Evolutionary conservation across 805 yeast genomes (phyloP).

Genomic region (Vanderwaltozyma tropicalis): DNA sequence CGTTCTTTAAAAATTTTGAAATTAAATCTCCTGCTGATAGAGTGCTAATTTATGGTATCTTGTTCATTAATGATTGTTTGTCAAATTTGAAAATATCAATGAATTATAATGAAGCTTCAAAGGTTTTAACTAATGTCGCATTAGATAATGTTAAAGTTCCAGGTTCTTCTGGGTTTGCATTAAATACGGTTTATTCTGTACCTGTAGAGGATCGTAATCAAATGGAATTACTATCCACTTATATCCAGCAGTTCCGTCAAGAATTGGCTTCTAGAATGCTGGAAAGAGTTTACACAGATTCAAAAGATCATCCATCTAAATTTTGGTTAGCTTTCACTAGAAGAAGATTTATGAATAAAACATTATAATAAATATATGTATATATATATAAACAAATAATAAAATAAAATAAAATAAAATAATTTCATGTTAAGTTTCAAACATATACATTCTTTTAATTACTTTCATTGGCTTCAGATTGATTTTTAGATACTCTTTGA

Average conservation of each 20-base stretch:
- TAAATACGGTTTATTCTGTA: conserved; percentile 59
- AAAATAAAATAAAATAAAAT: background rate
- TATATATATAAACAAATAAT: conserved; percentile 70
- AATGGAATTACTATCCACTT: conserved; percentile 67
- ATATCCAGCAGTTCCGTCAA: conserved; percentile 89
- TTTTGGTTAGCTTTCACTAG: conserved; percentile 94
- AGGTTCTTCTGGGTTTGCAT: conserved; percentile 90
- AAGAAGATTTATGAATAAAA: conserved; percentile 89
- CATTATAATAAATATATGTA: conserved; percentile 28
- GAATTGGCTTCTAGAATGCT: conserved; percentile 78
- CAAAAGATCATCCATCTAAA: conserved; percentile 60
- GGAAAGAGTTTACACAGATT: conserved; percentile 57
- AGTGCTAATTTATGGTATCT: conserved; percentile 83
- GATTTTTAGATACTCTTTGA: conserved; percentile 30
- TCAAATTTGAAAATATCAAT: conserved; percentile 44
- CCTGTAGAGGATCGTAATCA: conserved; percentile 69
- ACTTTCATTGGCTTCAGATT: background rate
- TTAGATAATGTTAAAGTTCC: conserved; percentile 85
- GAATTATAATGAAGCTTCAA: conserved; percentile 48
- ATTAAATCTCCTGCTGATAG: conserved; percentile 94
- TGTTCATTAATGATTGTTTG: conserved; percentile 79
- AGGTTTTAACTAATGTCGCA: conserved; percentile 70
- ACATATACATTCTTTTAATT: background rate
- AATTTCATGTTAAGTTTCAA: too few species aligned
- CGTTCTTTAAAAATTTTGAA: conserved; percentile 93